Evolutionary conservation across 1,284 basidiomycete genomes (phyloP).

Genomic region (Psilocybe mexicana): DNA sequence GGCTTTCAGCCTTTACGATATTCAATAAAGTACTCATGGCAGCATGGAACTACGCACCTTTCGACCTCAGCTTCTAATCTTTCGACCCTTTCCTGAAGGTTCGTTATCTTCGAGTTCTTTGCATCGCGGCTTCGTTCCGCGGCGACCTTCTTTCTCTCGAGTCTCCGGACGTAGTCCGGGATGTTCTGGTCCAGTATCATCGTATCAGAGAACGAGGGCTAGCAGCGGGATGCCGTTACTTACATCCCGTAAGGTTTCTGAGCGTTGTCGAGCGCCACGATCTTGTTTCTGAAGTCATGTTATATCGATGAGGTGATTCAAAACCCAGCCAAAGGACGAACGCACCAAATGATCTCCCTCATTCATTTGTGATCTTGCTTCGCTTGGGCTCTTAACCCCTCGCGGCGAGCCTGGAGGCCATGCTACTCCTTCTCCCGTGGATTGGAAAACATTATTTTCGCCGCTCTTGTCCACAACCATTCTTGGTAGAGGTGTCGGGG

Average conservation of each 20-base stretch:
- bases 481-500: neutral
- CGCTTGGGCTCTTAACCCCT: neutral
- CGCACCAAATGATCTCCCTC: too few relatives aligned
- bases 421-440: neutral
- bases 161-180: constrained; percentile 37
- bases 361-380: neutral
- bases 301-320: too few relatives aligned
- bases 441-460: neutral
- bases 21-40: neutral
- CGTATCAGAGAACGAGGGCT: constrained; percentile 9
- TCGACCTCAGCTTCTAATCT: constrained; percentile 11
- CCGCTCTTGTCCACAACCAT: neutral
- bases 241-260: neutral
- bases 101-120: constrained; percentile 39
- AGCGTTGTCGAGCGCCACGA: neutral
- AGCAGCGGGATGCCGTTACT: constrained; percentile 3
- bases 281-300: neutral
- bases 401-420: neutral
- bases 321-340: too few relatives aligned
- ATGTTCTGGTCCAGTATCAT: constrained; percentile 22
- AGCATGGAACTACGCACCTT: neutral
- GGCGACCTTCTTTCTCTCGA: constrained; percentile 41
- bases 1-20: constrained; percentile 10
- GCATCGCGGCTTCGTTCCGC: constrained; percentile 36
- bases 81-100: constrained; percentile 35